phyloP scores from a whole-genome alignment of 2,329 filamentous ascomycete genomes.

The Exophiala calicioides region DNA sequence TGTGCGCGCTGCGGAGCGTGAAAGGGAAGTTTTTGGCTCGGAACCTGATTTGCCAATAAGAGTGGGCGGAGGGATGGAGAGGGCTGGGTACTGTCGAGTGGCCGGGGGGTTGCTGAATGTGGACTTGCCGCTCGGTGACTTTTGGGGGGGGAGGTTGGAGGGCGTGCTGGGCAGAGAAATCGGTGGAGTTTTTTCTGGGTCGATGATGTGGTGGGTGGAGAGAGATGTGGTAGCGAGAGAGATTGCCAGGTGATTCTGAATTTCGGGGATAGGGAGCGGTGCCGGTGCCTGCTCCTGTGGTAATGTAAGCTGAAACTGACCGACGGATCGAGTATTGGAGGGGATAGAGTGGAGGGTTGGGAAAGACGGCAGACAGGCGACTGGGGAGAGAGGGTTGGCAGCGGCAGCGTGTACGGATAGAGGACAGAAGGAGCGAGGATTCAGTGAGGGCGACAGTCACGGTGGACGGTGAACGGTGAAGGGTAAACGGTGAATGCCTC shows the following conservation, averaged over 20 bases:
- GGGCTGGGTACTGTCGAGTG: conserved; percentile 8
- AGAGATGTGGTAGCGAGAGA: conserved; percentile 15
- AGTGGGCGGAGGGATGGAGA: neutral
- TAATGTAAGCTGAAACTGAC: too few species aligned
- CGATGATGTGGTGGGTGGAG: conserved; percentile 21
- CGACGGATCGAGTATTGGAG: too few species aligned
- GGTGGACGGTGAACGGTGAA: too few species aligned
- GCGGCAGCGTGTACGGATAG: too few species aligned
- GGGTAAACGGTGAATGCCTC: too few species aligned
- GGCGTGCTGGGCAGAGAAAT: conserved; percentile 2
- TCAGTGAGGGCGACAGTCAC: too few species aligned
- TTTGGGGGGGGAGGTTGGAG: conserved; percentile 10
- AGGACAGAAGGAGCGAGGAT: too few species aligned
- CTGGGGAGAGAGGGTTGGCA: too few species aligned
- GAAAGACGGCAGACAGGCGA: too few species aligned
- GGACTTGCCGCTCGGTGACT: conserved; percentile 6
- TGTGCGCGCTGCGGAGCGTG: conserved; percentile 9
- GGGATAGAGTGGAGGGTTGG: too few species aligned
- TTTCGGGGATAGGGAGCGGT: neutral
- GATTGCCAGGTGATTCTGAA: neutral
- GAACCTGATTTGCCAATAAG: conserved; percentile 8
- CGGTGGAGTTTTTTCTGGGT: conserved; percentile 12
- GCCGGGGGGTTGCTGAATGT: conserved; percentile 1
- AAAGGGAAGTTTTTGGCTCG: conserved; percentile 13
- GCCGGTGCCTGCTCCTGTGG: too few species aligned